Evolutionary conservation across 1,284 basidiomycete genomes (phyloP).

Genomic region (Meira nashicola): DNA sequence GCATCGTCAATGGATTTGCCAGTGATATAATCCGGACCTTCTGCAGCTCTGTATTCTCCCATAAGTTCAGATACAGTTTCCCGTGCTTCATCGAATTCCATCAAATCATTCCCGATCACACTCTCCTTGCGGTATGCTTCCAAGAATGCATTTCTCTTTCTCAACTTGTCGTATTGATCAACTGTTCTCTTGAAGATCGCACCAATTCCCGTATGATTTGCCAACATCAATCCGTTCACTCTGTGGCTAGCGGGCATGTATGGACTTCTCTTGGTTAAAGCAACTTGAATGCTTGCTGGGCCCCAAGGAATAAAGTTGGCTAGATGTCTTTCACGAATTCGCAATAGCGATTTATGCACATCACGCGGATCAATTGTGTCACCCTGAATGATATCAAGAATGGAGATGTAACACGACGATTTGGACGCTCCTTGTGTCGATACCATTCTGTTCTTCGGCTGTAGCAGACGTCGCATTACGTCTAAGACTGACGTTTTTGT

Average conservation of each 20-base stretch:
- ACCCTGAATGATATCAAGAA: conserved; percentile 96
- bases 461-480: conserved; percentile 93
- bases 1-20: too few relatives aligned
- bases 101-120: conserved; percentile 45
- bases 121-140: conserved; percentile 97
- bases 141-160: conserved; percentile 87
- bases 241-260: conserved; percentile 80
- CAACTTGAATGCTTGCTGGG: conserved; percentile 95
- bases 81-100: conserved; percentile 47
- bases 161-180: conserved; percentile 85
- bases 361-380: conserved; percentile 91
- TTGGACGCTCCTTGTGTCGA: conserved; percentile 62
- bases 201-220: conserved; percentile 95
- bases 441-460: conserved; percentile 98
- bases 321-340: conserved; percentile 91
- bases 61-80: conserved; percentile 49
- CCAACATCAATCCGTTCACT: conserved; percentile 95
- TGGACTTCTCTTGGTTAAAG: conserved; percentile 83
- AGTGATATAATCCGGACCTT: conserved; percentile 31
- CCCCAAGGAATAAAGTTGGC: conserved; percentile 99
- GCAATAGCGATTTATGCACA: conserved; percentile 92
- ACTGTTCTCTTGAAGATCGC: conserved; percentile 81
- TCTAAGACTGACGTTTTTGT: conserved; percentile 65
- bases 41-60: conserved; percentile 49
- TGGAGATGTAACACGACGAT: conserved; percentile 73